These are phyloP conservation scores for Scutellaria barbata DNA, from an alignment of 257 asterid genomes.

Conservation along the genomic window DNA sequence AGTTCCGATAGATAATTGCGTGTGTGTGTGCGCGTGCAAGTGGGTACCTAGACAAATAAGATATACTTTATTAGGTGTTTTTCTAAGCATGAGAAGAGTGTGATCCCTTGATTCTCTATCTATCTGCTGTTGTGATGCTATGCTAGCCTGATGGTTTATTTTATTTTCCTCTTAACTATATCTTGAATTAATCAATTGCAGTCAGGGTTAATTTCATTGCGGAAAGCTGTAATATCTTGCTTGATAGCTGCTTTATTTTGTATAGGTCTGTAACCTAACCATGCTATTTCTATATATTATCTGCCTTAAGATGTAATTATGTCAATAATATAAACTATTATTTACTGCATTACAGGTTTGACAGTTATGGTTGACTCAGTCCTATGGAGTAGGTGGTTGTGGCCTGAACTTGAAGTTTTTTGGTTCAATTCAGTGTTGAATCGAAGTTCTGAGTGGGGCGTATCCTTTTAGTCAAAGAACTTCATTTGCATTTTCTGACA, in stretches of 20 bases:
- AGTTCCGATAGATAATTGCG: neutral
- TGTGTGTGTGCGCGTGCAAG: no score
- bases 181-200: conserved; percentile 50
- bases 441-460: conserved; percentile 99
- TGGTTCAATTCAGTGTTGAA: conserved; percentile 98
- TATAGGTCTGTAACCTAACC: conserved; percentile 67
- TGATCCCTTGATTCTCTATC: conserved; percentile 22
- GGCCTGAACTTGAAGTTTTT: conserved; percentile 96
- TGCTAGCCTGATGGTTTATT: conserved; percentile 27
- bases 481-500: conserved; percentile 14
- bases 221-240: conserved; percentile 73
- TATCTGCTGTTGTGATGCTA: conserved; percentile 1
- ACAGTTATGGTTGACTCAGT: conserved; percentile 75
- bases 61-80: conserved; percentile 6
- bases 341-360: conserved; percentile 60
- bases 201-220: conserved; percentile 80
- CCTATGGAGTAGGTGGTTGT: conserved; percentile 77
- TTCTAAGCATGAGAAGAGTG: neutral
- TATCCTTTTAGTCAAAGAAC: conserved; percentile 60
- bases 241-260: conserved; percentile 53
- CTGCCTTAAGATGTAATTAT: conserved; percentile 23
- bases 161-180: conserved; percentile 27
- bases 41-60: no score
- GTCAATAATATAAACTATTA: conserved; percentile 21
- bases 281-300: conserved; percentile 17